Conservation (phyloP, 345 rosid species). For the Populus deltoides region DNA sequence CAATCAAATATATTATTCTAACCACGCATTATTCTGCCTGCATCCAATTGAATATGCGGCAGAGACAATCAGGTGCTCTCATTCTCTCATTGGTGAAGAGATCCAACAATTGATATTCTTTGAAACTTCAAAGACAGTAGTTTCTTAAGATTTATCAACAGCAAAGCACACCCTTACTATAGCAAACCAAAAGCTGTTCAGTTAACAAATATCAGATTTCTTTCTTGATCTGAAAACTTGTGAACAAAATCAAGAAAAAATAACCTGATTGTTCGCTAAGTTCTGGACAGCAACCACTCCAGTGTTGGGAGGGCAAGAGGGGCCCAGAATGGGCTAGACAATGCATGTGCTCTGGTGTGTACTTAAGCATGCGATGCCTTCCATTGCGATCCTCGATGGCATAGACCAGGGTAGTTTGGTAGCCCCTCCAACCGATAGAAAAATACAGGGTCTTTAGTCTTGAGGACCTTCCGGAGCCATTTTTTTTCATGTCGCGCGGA, state of each 20-base stretch:
- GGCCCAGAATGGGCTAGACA: slow-evolving; percentile 97
- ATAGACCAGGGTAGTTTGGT: slow-evolving; percentile 79
- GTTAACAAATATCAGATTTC: not conserved
- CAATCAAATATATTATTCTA: too few species aligned
- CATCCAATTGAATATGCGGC: not conserved
- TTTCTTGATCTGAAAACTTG: not conserved
- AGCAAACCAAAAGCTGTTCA: not conserved
- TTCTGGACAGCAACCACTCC: slow-evolving; percentile 85
- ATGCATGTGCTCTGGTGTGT: slow-evolving; percentile 94
- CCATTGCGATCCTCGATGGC: slow-evolving; percentile 83
- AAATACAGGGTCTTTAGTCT: slow-evolving; percentile 89
- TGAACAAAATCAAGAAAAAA: not conserved
- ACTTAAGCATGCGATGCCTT: slow-evolving; percentile 92
- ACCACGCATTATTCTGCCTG: slow-evolving; percentile 10
- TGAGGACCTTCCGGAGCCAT: slow-evolving; percentile 88
- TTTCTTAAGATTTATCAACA: not conserved
- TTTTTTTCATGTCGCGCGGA: slow-evolving; percentile 19
- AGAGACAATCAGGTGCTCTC: not conserved
- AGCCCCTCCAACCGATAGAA: slow-evolving; percentile 95
- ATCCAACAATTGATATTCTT: not conserved
- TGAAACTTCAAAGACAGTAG: not conserved
- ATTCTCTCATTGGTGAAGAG: not conserved
- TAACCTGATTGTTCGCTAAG: slow-evolving; percentile 78
- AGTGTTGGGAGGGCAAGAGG: slow-evolving; percentile 89
- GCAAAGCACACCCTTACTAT: not conserved